These are phyloP conservation scores for Phytophthora parvispora DNA, from an alignment of 352 stramenopile species.

Conservation along the genomic window DNA sequence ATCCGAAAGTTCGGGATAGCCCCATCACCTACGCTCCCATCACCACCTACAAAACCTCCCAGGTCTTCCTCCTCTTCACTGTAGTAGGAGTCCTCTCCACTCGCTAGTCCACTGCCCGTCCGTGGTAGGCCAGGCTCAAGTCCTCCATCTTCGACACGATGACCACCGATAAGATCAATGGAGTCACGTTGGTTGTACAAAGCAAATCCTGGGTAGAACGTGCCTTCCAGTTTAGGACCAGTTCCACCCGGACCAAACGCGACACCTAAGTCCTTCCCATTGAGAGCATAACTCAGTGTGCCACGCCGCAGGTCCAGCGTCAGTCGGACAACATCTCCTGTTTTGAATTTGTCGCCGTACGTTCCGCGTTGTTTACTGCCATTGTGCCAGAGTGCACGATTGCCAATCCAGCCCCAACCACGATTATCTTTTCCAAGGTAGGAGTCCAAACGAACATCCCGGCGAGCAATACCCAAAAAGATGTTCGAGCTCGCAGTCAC, in stretches of 20 bases:
- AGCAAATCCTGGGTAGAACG: slow-evolving; percentile 88
- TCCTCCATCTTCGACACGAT: slow-evolving; percentile 81
- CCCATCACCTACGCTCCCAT: slow-evolving; percentile 34
- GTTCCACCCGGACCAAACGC: slow-evolving; percentile 90
- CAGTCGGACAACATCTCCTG: slow-evolving; percentile 84
- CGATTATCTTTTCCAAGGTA: slow-evolving; percentile 94
- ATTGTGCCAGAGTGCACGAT: slow-evolving; percentile 92
- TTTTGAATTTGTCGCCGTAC: slow-evolving; percentile 94
- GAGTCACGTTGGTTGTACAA: slow-evolving; percentile 92
- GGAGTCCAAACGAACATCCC: slow-evolving; percentile 88
- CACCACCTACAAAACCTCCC: slow-evolving; percentile 25
- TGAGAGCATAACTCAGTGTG: slow-evolving; percentile 90
- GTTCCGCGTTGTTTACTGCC: slow-evolving; percentile 91
- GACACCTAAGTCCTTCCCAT: slow-evolving; percentile 91
- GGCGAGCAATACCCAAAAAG: slow-evolving; percentile 88
- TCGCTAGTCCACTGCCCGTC: slow-evolving; percentile 40
- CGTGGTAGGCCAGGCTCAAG: slow-evolving; percentile 36
- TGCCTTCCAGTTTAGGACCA: slow-evolving; percentile 87
- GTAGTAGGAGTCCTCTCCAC: slow-evolving; percentile 82
- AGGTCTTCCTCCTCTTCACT: slow-evolving; percentile 88
- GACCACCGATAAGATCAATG: slow-evolving; percentile 86
- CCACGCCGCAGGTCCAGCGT: slow-evolving; percentile 86
- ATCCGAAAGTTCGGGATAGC: slow-evolving; percentile 88
- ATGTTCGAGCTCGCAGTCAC: slow-evolving; percentile 93
- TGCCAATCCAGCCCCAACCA: slow-evolving; percentile 93